A percentile compares a stretch with the other conserved stretches of the same genome.
These are phyloP conservation scores for Plasmodium inui DNA, from an alignment of 169 alveolate genomes.

Conservation along the genomic window DNA sequence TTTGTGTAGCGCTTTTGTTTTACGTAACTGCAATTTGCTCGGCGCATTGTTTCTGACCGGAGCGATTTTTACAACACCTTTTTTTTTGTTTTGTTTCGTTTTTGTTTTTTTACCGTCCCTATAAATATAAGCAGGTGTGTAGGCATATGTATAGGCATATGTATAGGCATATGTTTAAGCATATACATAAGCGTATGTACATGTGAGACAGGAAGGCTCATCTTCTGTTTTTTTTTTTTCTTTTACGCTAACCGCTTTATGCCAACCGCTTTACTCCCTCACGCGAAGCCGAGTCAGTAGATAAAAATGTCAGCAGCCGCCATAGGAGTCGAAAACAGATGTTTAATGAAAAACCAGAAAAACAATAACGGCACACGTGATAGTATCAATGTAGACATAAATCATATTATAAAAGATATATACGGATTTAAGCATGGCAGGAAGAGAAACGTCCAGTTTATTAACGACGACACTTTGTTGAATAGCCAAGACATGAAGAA, in stretches of 20 bases:
- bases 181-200: conserved; percentile 8
- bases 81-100: neutral
- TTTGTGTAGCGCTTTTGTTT: neutral
- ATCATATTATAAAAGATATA: conserved; percentile 63
- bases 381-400: conserved; percentile 38
- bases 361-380: conserved; percentile 31
- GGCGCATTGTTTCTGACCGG: neutral
- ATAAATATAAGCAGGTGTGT: neutral
- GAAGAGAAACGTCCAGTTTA: conserved; percentile 65
- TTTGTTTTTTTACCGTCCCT: neutral
- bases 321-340: conserved; percentile 58
- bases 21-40: neutral
- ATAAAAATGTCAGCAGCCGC: conserved; percentile 59
- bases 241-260: neutral
- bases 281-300: neutral
- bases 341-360: conserved; percentile 37
- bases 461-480: conserved; percentile 26
- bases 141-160: neutral
- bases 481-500: conserved; percentile 19
- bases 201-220: neutral
- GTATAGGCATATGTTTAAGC: neutral
- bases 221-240: neutral
- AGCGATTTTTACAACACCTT: neutral
- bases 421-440: conserved; percentile 41
- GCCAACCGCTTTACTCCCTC: neutral